Evolutionary conservation across 1,284 basidiomycete species (phyloP).

Genomic region (Xanthoconium separans): DNA sequence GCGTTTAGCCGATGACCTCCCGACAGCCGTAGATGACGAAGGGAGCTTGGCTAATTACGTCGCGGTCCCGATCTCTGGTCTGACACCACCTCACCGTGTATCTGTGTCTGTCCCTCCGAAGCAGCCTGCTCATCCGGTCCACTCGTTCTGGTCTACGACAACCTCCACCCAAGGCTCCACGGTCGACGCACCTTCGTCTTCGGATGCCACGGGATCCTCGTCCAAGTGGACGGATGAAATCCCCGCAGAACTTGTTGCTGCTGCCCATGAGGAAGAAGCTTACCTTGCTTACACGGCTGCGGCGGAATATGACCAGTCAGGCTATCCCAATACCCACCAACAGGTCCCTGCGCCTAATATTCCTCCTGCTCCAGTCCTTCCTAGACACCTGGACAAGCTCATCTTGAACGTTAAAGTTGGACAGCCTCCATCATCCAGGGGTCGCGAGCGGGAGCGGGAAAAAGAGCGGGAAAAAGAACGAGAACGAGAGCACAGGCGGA

Average conservation of each 20-base stretch:
- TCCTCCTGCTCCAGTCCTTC: constrained; percentile 83
- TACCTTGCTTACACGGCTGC: constrained; percentile 53
- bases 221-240: constrained; percentile 74
- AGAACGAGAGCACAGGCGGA: constrained; percentile 32
- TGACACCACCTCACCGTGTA: constrained; percentile 30
- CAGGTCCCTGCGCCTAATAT: constrained; percentile 66
- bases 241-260: constrained; percentile 71
- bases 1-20: constrained; percentile 76
- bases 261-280: constrained; percentile 82
- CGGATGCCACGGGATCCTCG: constrained; percentile 29
- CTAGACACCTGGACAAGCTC: constrained; percentile 90
- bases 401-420: constrained; percentile 74
- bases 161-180: constrained; percentile 36
- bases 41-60: constrained; percentile 96
- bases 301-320: constrained; percentile 29
- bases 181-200: constrained; percentile 22
- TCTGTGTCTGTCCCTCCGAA: constrained; percentile 38
- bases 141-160: constrained; percentile 38
- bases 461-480: constrained; percentile 32
- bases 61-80: constrained; percentile 44
- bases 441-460: constrained; percentile 36
- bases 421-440: constrained; percentile 31
- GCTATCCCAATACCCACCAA: constrained; percentile 17
- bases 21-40: constrained; percentile 92
- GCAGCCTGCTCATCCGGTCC: constrained; percentile 25